A percentile compares a stretch with the other conserved stretches of the same genome.
These are phyloP conservation scores for Thymus quinquecostatus DNA, from an alignment of 257 asterid genomes.

Conservation along the genomic window DNA sequence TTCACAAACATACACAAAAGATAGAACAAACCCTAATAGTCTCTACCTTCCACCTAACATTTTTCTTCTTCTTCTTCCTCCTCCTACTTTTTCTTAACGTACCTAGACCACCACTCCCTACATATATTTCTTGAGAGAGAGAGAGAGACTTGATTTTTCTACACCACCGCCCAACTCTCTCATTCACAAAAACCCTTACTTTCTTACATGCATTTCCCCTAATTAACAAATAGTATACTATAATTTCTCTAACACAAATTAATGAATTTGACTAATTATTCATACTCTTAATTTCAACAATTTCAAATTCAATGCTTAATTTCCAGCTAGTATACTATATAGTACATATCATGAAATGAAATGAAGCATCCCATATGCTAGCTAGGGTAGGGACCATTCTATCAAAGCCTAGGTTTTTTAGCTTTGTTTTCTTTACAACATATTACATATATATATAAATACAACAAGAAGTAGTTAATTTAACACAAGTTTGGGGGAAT, in stretches of 20 bases:
- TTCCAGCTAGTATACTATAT: too few relatives aligned
- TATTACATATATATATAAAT: too few relatives aligned
- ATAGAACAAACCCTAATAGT: constrained; percentile 46
- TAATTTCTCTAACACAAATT: too few relatives aligned
- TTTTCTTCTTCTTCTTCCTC: constrained; percentile 29
- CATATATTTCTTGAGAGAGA: constrained; percentile 11
- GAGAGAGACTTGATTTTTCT: too few relatives aligned
- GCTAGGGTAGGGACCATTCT: constrained; percentile 31
- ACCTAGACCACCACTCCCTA: constrained; percentile 56
- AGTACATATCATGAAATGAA: background rate
- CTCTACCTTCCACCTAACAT: constrained; percentile 38
- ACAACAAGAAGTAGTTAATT: too few relatives aligned
- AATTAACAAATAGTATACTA: too few relatives aligned
- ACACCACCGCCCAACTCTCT: too few relatives aligned
- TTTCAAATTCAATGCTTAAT: too few relatives aligned
- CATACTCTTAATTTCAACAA: too few relatives aligned
- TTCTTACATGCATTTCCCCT: too few relatives aligned
- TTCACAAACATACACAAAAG: constrained; percentile 22
- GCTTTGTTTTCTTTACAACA: background rate
- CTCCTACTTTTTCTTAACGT: constrained; percentile 26
- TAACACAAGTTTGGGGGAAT: constrained; percentile 18
- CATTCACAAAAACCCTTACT: too few relatives aligned
- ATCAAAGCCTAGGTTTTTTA: constrained; percentile 16
- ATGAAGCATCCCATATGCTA: constrained; percentile 18
- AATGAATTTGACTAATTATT: too few relatives aligned